phyloP scores from a whole-genome alignment of 305 asterid genomes.

The Plantago rigida region DNA sequence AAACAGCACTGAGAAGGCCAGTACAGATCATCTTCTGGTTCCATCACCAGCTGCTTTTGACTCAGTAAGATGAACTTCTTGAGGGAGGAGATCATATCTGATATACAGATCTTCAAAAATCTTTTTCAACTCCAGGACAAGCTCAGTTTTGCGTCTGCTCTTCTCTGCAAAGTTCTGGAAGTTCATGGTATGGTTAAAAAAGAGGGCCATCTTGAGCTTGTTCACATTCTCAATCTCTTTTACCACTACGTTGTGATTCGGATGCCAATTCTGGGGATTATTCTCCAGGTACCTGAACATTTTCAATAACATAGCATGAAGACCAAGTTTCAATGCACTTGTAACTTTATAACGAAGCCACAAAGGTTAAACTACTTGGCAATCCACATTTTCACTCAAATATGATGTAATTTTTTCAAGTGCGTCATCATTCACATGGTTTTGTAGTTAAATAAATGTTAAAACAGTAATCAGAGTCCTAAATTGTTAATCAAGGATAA shows the following conservation, averaged over 20 bases:
- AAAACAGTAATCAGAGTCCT: too few relatives aligned
- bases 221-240: conserved; percentile 73
- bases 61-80: conserved; percentile 53
- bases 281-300: conserved; percentile 55
- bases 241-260: conserved; percentile 70
- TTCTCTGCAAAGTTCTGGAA: conserved; percentile 64
- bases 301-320: not conserved
- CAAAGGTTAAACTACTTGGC: too few relatives aligned
- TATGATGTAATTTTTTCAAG: too few relatives aligned
- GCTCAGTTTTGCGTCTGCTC: conserved; percentile 47
- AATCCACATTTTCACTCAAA: too few relatives aligned
- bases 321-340: too few relatives aligned
- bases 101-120: conserved; percentile 64
- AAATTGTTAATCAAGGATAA: too few relatives aligned
- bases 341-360: too few relatives aligned
- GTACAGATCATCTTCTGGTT: conserved; percentile 27
- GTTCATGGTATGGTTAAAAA: conserved; percentile 73
- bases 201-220: conserved; percentile 68
- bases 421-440: too few relatives aligned
- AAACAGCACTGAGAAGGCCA: not conserved
- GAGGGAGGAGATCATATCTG: conserved; percentile 68
- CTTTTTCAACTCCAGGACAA: conserved; percentile 68
- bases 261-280: conserved; percentile 56
- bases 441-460: too few relatives aligned
- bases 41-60: conserved; percentile 27